phyloP scores from a whole-genome alignment of 768 basidiomycete genomes.

The Agrocybe praecox region DNA sequence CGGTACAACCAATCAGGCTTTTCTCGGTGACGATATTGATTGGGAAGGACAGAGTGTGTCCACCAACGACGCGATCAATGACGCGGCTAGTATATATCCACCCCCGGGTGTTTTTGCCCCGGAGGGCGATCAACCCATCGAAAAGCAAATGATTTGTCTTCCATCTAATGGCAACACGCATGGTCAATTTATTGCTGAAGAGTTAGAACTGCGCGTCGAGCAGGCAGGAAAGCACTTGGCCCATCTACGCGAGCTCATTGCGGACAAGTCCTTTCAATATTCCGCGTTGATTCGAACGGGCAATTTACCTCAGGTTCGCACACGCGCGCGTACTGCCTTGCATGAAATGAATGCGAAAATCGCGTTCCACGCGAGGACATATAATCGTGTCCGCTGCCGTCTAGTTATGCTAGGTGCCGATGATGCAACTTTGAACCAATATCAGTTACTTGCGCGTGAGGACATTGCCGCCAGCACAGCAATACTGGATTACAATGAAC shows the following conservation, averaged over 20 bases:
- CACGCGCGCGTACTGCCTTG: neutral
- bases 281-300: neutral
- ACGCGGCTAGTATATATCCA: neutral
- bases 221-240: neutral
- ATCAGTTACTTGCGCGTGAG: neutral
- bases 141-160: neutral
- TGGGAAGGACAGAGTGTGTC: no score
- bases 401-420: neutral
- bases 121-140: neutral
- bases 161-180: neutral
- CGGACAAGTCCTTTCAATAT: constrained; percentile 1
- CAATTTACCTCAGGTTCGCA: neutral
- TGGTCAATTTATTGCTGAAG: neutral
- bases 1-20: neutral
- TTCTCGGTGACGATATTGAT: neutral
- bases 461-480: neutral
- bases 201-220: neutral
- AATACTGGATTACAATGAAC: neutral
- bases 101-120: neutral
- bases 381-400: neutral
- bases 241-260: neutral
- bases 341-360: neutral
- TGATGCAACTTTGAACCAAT: neutral
- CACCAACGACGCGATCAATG: neutral
- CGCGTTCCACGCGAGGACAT: neutral